Evolutionary conservation across 2,329 filamentous ascomycete species (phyloP), one percentile per base, ranked within the genome.

Genomic region (Phialemoniopsis sp.): DNA sequence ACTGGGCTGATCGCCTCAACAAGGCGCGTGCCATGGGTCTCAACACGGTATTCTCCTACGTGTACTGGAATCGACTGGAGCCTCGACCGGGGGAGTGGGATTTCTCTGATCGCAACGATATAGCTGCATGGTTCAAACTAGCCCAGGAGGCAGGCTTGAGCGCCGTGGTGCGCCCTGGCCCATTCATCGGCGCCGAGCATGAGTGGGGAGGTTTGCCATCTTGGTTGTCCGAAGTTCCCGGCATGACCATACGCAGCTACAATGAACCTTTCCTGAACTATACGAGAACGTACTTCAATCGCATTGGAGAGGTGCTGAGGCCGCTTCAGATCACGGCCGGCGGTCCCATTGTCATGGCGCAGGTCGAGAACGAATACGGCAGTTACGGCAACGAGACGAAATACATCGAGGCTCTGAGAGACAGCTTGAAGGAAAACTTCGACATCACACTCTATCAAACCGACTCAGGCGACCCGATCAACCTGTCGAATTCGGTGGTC

Each of bases 1-100:
- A 26, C 10, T 26, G 21, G 21, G 21, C 6, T 6, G 6, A 26
- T 6, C 21, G 21, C 21, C 84, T 93, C 50, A 82, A 93, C 51
- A 93, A 93, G 61, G 79, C 90, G 58, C 89, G 85, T 59, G 82
- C 85, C 0, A 62, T 89, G 2, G 87, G 87, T 0, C 90, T 88
- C 63, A 90, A 85, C 50, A 76, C 78, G 35, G 83, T 89, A 2
- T 89, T 85, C 0, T 89, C 90, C 57, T 91, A 91, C 52, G 71
- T 82, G 5, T 76, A 89, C 50, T 93, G 87, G 87, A 85, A 83
- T 4, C 64, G 91, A 3, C 59, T 89, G 0, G 87, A 93, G 56
- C 86, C 85, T 3, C 82, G 83, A 42, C 79, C 71, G 1, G 87
- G 85, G 1, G 66, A 78, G 3, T 89, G 21, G 21, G 21, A 26